Evolutionary conservation across 176 grass and related monocot genomes (phyloP).

Genomic region (bread wheat (Triticum aestivum)): DNA sequence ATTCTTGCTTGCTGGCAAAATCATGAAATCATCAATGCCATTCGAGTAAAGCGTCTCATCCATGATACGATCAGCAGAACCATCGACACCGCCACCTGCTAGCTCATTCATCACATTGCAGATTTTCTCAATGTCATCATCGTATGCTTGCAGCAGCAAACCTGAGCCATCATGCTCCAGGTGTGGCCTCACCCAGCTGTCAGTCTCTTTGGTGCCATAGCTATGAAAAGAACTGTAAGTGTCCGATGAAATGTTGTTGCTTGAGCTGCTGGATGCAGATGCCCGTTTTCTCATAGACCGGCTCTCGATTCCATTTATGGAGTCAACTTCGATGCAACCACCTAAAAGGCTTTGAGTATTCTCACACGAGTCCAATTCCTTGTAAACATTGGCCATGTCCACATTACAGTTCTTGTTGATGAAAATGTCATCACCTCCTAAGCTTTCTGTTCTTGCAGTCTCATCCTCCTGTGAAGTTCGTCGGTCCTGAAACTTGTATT

Average conservation of each 20-base stretch:
- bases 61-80: constrained; percentile 30
- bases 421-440: constrained; percentile 30
- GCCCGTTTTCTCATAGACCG: constrained; percentile 30
- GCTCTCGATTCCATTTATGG: constrained; percentile 35
- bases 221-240: constrained; percentile 38
- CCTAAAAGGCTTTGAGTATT: constrained; percentile 45
- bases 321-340: constrained; percentile 51
- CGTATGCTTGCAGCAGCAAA: constrained; percentile 20
- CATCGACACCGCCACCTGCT: constrained; percentile 13
- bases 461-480: constrained; percentile 26
- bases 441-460: constrained; percentile 38
- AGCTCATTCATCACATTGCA: constrained; percentile 39
- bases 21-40: constrained; percentile 37
- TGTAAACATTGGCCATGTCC: constrained; percentile 29
- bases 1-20: constrained; percentile 29
- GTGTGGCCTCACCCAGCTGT: constrained; percentile 30
- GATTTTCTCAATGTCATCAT: constrained; percentile 27
- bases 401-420: constrained; percentile 18
- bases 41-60: constrained; percentile 57
- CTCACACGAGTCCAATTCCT: constrained; percentile 45
- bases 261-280: constrained; percentile 53
- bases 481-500: constrained; percentile 55
- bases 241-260: constrained; percentile 40
- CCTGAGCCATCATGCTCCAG: constrained; percentile 24
- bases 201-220: constrained; percentile 28